Base-by-base conservation (phyloP, 768 basidiomycete genomes). In the Amanita exitialis region DNA sequence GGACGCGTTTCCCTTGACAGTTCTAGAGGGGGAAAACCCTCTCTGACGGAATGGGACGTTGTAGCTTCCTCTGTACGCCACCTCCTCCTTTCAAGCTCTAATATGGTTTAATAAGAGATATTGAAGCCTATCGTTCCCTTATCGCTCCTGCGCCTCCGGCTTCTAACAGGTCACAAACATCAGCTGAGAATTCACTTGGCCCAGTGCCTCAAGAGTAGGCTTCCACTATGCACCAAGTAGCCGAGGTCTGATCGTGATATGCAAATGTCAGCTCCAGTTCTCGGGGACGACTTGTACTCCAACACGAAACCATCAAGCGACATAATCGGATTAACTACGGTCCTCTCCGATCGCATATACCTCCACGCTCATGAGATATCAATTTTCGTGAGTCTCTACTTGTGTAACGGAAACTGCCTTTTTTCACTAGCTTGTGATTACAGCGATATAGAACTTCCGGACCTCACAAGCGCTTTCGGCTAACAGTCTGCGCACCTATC, bases 151-250 rank as follows among this genome's bases (percentile, higher is more conserved):
- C 71, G 70, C 35, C 67, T 86, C 13, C 70, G 66, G 9, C 69
- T 83, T 16, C 64, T 75, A 45, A 85, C 84, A 13, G 84, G 83
- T 3, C 62, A 77, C 49, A 86, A 86, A 61, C 84, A 86, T 52
- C 84, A 86, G 57, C 73, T 86, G 28, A 75, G 84, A n/a, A 67
- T 83, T 12, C 84, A 86, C 53, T 60, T 80, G 28, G 74, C 83
- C 1, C 67, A 74, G 44, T 66, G 66, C 50, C 60, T 84, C 47
- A 68, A 71, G 45, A 64, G 82, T 79, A 52, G 67, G 57, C 13
- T 35, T 35, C 38, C 18, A 25, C 52, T 44, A 46, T 34, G 34
- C 12, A 51, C 10, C 16, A 51, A 52, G 20, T 44, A 18, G 6
- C 23, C 8, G 36, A 4, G 43, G 18, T 30, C 39, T 54, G 35